phyloP scores from a whole-genome alignment of 495 filamentous ascomycete species.

The Neurospora hispaniola region DNA sequence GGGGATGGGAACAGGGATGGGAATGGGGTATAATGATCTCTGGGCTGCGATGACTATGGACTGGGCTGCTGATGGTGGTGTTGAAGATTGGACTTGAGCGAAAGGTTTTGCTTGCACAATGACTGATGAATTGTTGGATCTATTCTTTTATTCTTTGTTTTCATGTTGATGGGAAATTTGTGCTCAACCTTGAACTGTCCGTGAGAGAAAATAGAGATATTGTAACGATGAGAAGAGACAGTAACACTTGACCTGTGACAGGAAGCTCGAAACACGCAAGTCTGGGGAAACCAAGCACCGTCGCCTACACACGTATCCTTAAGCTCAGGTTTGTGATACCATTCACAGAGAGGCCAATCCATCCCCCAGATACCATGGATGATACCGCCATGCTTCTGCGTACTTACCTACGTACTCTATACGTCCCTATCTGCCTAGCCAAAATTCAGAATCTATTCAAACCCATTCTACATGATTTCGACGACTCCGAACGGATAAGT shows the following conservation, averaged over 20 bases:
- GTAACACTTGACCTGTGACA: background rate
- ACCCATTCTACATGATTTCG: background rate
- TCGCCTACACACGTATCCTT: background rate
- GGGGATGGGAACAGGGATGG: background rate
- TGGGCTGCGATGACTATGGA: slow-evolving; percentile 16
- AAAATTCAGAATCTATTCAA: background rate
- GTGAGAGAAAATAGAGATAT: background rate
- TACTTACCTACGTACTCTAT: no score
- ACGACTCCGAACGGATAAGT: background rate
- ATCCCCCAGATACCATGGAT: no score
- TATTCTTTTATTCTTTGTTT: background rate
- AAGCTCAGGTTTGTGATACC: no score
- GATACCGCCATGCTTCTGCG: no score
- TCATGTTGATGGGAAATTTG: background rate
- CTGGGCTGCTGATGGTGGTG: slow-evolving; percentile 3
- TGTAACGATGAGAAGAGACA: background rate
- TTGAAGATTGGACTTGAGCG: background rate
- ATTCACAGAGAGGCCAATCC: no score
- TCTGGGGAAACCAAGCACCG: background rate
- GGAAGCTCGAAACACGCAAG: background rate
- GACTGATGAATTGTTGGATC: background rate
- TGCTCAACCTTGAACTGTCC: background rate
- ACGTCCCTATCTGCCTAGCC: background rate
- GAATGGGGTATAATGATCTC: slow-evolving; percentile 7
- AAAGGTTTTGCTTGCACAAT: background rate